Evolutionary conservation across 2,329 filamentous ascomycete genomes (phyloP), one percentile per base, ranked within the genome.

Genomic region (Fusarium robinianum): DNA sequence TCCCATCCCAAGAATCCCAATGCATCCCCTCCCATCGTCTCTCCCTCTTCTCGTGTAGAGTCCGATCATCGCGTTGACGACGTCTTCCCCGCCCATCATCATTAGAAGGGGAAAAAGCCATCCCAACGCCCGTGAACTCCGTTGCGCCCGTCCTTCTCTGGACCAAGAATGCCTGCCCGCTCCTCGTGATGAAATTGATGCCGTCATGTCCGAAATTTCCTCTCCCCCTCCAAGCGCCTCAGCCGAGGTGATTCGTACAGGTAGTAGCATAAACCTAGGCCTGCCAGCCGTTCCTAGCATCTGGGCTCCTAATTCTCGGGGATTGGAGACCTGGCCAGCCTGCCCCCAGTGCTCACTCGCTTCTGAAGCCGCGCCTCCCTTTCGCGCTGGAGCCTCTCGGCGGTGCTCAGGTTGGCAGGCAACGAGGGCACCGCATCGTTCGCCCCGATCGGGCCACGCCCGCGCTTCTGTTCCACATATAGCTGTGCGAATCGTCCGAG

Each of bases 391-490:
- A 79, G 64, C 54, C 72, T 75, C 37, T 83, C 79, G 38, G 65
- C 68, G 7, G 69, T 60, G 46, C 67, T 70, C 37, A 68, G 53
- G 34, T 62, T 69, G 17, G 58, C 61, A 11, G 87, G 82, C 24
- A 90, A 69, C 1, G 84, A 80, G 1, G 79, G 76, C 18, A 87
- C 66, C 7, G 76, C 80, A 63, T 90, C 87, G 49, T 62, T 61
- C 11, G 63, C 70, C 19, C 44, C 52, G 47, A 69, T 65, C 53
- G 70, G 66, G 5, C 53, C 55, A 51, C 78, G 72, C 41, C 77
- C 71, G 46, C 78, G 73, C 66, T 84, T 96, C 70, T 90, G 84
- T 55, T 95, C 90, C 33, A 97, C 75, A 61, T 96, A 99, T 22
- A 87, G 69, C 62, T 88, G 85, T 3, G 94, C 92, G 32, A 85